Evolutionary conservation across 257 asterid genomes (phyloP).

Genomic region (Primulina tabacum): DNA sequence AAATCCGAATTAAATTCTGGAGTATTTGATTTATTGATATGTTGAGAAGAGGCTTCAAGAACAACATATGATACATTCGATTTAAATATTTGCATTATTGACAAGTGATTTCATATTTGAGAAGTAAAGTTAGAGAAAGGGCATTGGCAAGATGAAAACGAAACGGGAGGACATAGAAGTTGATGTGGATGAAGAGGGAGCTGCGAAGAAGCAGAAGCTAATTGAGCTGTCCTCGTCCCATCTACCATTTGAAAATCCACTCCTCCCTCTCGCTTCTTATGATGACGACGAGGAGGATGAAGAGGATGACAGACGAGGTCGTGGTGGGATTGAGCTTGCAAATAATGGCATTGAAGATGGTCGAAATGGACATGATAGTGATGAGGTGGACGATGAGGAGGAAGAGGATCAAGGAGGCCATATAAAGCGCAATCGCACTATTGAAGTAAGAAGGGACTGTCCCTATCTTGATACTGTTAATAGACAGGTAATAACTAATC

Average conservation of each 20-base stretch:
- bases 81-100: no score
- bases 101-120: not conserved
- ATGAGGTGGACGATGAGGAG: constrained; percentile 39
- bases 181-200: constrained; percentile 34
- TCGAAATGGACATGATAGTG: constrained; percentile 29
- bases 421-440: constrained; percentile 46
- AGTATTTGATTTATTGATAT: no score
- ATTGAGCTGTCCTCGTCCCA: constrained; percentile 32
- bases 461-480: constrained; percentile 95
- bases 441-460: constrained; percentile 89
- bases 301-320: constrained; percentile 29
- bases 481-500: constrained; percentile 67
- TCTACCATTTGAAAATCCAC: constrained; percentile 57
- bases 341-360: constrained; percentile 23
- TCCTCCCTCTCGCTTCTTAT: constrained; percentile 79
- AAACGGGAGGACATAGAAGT: constrained; percentile 47
- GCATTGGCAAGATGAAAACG: constrained; percentile 35
- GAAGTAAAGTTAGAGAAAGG: not conserved
- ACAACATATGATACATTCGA: no score
- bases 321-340: constrained; percentile 20
- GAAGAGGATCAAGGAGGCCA: constrained; percentile 35
- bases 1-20: no score
- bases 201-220: constrained; percentile 56
- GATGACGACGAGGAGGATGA: constrained; percentile 75
- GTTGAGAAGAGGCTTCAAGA: no score